A percentile compares a stretch with the other conserved stretches of the same genome.
Evolutionary conservation across 768 basidiomycete species (phyloP).

Genomic region (Naganishia kalamii): DNA sequence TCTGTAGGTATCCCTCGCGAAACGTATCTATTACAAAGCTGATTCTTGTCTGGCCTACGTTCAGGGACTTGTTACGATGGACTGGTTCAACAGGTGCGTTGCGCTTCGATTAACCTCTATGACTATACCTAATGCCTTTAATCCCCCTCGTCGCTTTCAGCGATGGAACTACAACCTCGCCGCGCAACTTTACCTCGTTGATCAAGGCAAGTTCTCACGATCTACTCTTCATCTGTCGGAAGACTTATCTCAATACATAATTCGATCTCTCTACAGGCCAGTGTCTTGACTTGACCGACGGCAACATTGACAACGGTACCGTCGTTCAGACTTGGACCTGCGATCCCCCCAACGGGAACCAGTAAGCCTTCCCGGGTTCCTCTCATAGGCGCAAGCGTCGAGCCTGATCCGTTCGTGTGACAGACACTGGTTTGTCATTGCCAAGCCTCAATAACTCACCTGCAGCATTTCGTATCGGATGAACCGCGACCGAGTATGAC

Average conservation of each 20-base stretch:
- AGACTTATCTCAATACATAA: background rate
- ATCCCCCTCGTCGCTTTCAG: background rate
- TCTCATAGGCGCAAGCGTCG: background rate
- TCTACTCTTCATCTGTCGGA: background rate
- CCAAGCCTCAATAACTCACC: background rate
- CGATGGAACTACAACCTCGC: background rate
- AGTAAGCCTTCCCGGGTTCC: background rate
- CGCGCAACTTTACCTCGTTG: background rate
- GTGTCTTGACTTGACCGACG: constrained; percentile 31
- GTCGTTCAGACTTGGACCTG: constrained; percentile 30
- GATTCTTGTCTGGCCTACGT: background rate
- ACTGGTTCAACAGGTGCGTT: background rate
- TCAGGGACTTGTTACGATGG: constrained; percentile 11
- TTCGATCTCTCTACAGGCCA: background rate
- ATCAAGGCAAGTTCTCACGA: background rate
- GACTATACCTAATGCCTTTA: background rate
- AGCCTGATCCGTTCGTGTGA: background rate
- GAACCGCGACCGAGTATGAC: too few species aligned
- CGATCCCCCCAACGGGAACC: constrained; percentile 19
- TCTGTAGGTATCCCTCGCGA: background rate
- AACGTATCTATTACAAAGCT: background rate
- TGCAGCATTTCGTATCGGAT: too few species aligned
- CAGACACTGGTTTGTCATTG: constrained; percentile 6
- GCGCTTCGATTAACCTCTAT: background rate
- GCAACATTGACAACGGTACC: constrained; percentile 25